Base-by-base conservation (phyloP, 2,329 filamentous ascomycete genomes). In the Curvularia verruculosa region DNA sequence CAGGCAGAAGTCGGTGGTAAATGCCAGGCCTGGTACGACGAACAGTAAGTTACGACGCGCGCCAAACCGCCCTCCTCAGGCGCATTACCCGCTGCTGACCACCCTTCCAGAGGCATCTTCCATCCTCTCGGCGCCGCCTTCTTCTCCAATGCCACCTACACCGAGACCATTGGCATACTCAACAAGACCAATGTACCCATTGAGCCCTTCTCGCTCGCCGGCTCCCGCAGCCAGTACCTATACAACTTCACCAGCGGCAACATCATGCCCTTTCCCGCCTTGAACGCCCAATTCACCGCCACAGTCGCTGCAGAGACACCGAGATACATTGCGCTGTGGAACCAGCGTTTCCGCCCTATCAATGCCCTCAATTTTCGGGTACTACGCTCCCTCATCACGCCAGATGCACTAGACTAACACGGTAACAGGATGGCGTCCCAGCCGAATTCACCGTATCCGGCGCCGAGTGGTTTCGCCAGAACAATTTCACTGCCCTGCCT, bases 61-160 rank as follows among this genome's bases (percentile, higher is more conserved):
- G 56, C 58, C 66, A 61, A n/a, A n/a, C 63, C 45, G 28, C 34
- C 10, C 21, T 29, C 49, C 31, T 36, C 51, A 49, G 26, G 60
- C 63, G 63, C 63, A 57, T 5, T 58, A 62, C 47, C 50, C 67
- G 69, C 69, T 62, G 68, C 73, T 76, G 65, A 75, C 70, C 66
- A 70, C 65, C 67, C 60, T 66, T 56, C 44, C 63, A 76, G 74
- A 64, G 74, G 70, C 61, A 69, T 71, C 56, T 76, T 76, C 71
- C 72, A 76, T 51, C 74, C 74, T 26, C 70, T 77, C 56, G 74
- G 74, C 58, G 74, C 74, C 24, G 73, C 73, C 56, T 76, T 76
- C 65, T 73, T 73, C 63, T 77, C 74, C n/a, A 76, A 75, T 58
- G 72, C 63, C 47, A 65, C 68, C 36, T 76, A 75, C 49, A 57